phyloP scores from a whole-genome alignment of 129 eudicot genomes.

The Pittosporum tobira region DNA sequence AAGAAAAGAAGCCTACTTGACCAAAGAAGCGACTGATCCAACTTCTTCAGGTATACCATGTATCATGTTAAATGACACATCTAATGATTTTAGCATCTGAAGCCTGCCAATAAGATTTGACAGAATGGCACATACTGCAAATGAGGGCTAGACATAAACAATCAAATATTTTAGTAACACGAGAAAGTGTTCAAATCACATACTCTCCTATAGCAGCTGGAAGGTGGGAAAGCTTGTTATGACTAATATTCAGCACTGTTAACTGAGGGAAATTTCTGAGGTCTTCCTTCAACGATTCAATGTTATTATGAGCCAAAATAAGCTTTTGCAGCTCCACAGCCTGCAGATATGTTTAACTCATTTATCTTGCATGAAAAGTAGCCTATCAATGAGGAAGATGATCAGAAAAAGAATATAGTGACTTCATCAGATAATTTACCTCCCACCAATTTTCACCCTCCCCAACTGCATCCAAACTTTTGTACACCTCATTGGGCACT shows the following conservation, averaged over 20 bases:
- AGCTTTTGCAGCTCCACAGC: constrained; percentile 95
- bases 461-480: constrained; percentile 71
- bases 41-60: constrained; percentile 59
- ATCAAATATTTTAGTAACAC: neutral
- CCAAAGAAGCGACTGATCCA: constrained; percentile 73
- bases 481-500: constrained; percentile 83
- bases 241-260: constrained; percentile 69
- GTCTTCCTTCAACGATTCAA: constrained; percentile 68
- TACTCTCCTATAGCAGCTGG: constrained; percentile 97
- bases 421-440: constrained; percentile 34
- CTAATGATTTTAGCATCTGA: constrained; percentile 61
- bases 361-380: neutral
- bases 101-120: constrained; percentile 39
- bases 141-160: neutral
- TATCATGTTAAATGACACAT: constrained; percentile 62
- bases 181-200: constrained; percentile 14
- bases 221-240: constrained; percentile 77
- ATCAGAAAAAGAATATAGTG: no score
- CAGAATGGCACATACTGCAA: neutral
- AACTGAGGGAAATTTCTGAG: constrained; percentile 64
- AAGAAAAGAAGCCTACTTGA: constrained; percentile 49
- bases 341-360: constrained; percentile 24
- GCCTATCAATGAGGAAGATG: constrained; percentile 1
- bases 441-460: constrained; percentile 99
- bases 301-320: constrained; percentile 91